Evolutionary conservation across 176 grass and related monocot species (phyloP).

Genomic region (Pharus latifolius): DNA sequence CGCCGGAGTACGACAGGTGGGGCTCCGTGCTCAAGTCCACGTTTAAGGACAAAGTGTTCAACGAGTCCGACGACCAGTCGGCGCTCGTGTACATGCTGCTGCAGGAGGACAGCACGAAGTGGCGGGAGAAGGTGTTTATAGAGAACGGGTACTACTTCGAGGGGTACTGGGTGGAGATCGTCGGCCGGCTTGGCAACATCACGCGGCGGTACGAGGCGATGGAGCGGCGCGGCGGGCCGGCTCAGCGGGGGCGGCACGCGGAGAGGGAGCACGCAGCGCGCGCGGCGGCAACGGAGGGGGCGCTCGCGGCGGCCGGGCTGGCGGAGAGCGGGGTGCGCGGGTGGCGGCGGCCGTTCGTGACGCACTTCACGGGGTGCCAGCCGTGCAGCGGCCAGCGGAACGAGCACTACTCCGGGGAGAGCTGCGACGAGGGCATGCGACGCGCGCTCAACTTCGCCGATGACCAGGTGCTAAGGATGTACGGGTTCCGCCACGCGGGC

Average conservation of each 20-base stretch:
- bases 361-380: constrained; percentile 96
- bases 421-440: constrained; percentile 65
- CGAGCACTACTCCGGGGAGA: constrained; percentile 48
- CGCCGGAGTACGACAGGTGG: constrained; percentile 40
- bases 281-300: constrained; percentile 32
- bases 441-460: constrained; percentile 83
- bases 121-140: constrained; percentile 59
- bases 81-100: constrained; percentile 74
- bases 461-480: constrained; percentile 69
- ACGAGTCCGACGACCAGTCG: constrained; percentile 85
- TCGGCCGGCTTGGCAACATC: constrained; percentile 47
- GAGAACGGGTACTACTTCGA: constrained; percentile 70
- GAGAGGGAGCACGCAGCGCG: constrained; percentile 20
- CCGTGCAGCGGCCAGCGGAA: constrained; percentile 79
- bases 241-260: constrained; percentile 47
- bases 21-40: constrained; percentile 43
- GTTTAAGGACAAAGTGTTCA: constrained; percentile 61
- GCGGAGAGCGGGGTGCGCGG: constrained; percentile 23
- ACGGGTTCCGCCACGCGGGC: constrained; percentile 52
- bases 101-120: constrained; percentile 20
- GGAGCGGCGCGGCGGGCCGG: constrained; percentile 29
- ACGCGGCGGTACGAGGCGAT: constrained; percentile 37
- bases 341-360: constrained; percentile 66
- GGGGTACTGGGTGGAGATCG: constrained; percentile 89
- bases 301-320: constrained; percentile 21